Percentiles rank a stretch among this genome's conserved stretches.
phyloP scores from a whole-genome alignment of 129 eudicot genomes.

The Flaveria trinervia region DNA sequence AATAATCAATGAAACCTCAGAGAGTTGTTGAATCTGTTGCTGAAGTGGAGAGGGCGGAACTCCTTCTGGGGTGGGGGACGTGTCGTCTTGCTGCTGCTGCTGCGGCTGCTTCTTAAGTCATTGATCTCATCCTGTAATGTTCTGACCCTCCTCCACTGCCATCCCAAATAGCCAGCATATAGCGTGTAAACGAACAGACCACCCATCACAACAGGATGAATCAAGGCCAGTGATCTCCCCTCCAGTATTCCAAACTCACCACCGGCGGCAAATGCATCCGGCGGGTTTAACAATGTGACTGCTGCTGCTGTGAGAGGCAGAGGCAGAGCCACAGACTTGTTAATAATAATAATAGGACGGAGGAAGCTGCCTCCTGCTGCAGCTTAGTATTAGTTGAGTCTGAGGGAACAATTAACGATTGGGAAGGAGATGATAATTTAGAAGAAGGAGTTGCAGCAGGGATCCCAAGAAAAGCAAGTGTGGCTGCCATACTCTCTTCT shows the following conservation, averaged over 20 bases:
- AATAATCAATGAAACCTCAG: constrained; percentile 45
- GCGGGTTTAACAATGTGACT: constrained; percentile 49
- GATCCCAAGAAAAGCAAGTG: constrained; percentile 57
- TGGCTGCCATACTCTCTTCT: constrained; percentile 52
- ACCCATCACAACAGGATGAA: constrained; percentile 81
- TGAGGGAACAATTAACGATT: too few species aligned
- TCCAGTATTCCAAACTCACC: constrained; percentile 89
- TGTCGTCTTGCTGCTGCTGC: constrained; percentile 45
- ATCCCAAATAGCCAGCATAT: constrained; percentile 91
- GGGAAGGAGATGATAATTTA: neutral
- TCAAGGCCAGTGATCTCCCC: constrained; percentile 73
- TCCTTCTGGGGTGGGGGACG: neutral
- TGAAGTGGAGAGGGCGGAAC: constrained; percentile 65
- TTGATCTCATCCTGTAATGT: constrained; percentile 74
- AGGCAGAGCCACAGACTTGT: constrained; percentile 37
- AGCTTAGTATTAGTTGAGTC: too few species aligned
- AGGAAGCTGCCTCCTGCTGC: too few species aligned
- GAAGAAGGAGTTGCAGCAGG: constrained; percentile 32
- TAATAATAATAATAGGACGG: too few species aligned
- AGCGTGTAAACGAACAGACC: constrained; percentile 70
- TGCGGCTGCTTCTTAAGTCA: too few species aligned
- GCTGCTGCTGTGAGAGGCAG: constrained; percentile 49
- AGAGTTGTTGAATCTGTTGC: constrained; percentile 73
- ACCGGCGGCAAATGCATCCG: constrained; percentile 91
- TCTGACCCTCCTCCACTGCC: constrained; percentile 94